Evolutionary conservation across 495 filamentous ascomycete species (phyloP).

Genomic region (Penicillium canescens): DNA sequence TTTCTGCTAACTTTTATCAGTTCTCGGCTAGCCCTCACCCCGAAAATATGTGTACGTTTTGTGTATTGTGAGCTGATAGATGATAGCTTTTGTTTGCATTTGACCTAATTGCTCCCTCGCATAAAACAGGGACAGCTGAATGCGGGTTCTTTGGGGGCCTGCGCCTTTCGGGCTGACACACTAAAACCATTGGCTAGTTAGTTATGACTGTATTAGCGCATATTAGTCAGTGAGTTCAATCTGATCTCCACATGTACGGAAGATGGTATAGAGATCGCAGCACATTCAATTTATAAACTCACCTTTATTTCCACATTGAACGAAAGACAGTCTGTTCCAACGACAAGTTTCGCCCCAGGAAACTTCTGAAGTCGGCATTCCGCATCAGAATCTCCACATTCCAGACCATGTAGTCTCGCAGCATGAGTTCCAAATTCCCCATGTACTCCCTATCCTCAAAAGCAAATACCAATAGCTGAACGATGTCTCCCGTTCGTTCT

Average conservation of each 20-base stretch:
- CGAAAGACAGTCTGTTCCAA: slow-evolving; percentile 7
- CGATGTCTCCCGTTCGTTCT: slow-evolving; percentile 30
- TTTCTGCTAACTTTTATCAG: no score
- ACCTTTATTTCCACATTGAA: slow-evolving; percentile 10
- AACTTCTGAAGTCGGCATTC: background rate
- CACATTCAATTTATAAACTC: background rate
- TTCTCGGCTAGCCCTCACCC: no score
- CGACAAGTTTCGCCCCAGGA: background rate
- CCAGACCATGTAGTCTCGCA: slow-evolving; percentile 3
- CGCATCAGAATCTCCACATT: slow-evolving; percentile 4
- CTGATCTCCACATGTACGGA: background rate
- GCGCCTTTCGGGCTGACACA: background rate
- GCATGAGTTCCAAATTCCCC: slow-evolving; percentile 20
- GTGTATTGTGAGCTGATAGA: no score
- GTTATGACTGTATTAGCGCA: background rate
- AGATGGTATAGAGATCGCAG: background rate
- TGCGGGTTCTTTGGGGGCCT: no score
- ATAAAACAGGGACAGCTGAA: no score
- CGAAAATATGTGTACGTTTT: no score
- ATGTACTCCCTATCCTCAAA: slow-evolving; percentile 29
- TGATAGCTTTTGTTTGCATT: no score
- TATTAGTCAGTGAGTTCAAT: background rate
- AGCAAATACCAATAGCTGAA: slow-evolving; percentile 29
- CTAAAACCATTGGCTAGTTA: slow-evolving; percentile 1
- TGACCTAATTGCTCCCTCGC: no score